phyloP scores from a whole-genome alignment of 176 grass and related monocot genomes.

The Musa acuminata region DNA sequence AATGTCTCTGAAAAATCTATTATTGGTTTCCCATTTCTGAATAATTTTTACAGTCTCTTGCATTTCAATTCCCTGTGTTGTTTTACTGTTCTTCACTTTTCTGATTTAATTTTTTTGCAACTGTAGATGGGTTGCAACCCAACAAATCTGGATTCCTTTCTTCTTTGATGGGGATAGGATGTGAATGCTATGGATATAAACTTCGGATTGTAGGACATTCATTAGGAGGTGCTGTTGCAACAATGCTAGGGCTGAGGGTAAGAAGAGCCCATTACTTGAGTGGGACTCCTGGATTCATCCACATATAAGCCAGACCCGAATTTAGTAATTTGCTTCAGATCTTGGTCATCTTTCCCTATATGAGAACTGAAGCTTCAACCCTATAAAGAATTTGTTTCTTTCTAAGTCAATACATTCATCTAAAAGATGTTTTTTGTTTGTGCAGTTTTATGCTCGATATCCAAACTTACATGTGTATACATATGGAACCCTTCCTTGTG shows the following conservation, averaged over 20 bases:
- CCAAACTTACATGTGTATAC: slow-evolving; percentile 84
- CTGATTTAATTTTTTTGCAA: not conserved
- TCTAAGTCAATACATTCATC: too few species aligned
- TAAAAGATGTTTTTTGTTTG: not conserved
- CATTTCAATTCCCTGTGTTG: not conserved
- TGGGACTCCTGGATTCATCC: too few species aligned
- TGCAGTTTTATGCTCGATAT: slow-evolving; percentile 60
- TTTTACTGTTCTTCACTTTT: not conserved
- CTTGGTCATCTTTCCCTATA: not conserved
- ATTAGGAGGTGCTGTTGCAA: slow-evolving; percentile 81
- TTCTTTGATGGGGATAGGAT: slow-evolving; percentile 71
- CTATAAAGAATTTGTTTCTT: not conserved
- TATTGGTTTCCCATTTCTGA: too few species aligned
- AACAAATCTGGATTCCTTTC: slow-evolving; percentile 51
- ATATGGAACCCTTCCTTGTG: slow-evolving; percentile 77
- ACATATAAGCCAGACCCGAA: not conserved
- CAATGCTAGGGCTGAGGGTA: slow-evolving; percentile 80
- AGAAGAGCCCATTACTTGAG: not conserved
- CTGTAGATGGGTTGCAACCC: slow-evolving; percentile 40
- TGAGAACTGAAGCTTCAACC: not conserved
- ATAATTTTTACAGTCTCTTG: not conserved
- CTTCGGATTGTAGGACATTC: slow-evolving; percentile 91
- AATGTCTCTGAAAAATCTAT: not conserved
- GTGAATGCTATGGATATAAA: slow-evolving; percentile 74
- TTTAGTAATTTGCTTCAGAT: not conserved